A percentile compares a stretch with the other conserved stretches of the same genome.
These are phyloP conservation scores for Fallopia convolvulus DNA, from an alignment of 148 eudicot genomes.

Conservation along the genomic window DNA sequence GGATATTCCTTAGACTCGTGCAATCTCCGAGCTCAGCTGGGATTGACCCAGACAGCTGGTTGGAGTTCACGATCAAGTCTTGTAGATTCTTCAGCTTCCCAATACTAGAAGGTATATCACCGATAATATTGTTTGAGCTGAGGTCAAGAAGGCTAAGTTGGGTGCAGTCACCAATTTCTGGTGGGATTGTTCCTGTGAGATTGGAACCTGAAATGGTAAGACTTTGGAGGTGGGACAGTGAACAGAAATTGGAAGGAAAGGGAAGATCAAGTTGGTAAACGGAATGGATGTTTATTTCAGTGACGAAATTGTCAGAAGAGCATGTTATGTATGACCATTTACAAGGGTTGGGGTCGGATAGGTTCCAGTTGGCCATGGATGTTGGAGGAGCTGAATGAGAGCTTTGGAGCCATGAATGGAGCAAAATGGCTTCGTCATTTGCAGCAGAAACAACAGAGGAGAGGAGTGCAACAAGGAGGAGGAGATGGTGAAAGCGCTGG, in stretches of 20 bases:
- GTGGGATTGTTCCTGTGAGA: constrained; percentile 71
- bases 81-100: constrained; percentile 49
- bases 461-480: constrained; percentile 14
- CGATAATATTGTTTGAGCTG: constrained; percentile 52
- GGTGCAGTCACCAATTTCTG: constrained; percentile 41
- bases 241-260: constrained; percentile 48
- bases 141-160: constrained; percentile 38
- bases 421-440: constrained; percentile 39
- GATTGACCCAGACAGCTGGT: constrained; percentile 64
- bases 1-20: constrained; percentile 34
- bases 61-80: constrained; percentile 57
- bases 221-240: constrained; percentile 29
- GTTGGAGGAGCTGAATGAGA: constrained; percentile 21
- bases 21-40: constrained; percentile 61
- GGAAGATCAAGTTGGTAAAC: constrained; percentile 32
- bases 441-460: constrained; percentile 11
- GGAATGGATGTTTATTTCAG: constrained; percentile 40
- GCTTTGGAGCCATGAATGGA: constrained; percentile 55
- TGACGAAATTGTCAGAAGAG: constrained; percentile 31
- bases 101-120: constrained; percentile 43
- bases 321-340: constrained; percentile 68
- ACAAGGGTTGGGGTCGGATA: constrained; percentile 55
- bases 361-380: constrained; percentile 45
- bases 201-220: constrained; percentile 51
- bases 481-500: constrained; percentile 16